Conservation (phyloP, 768 basidiomycete species). For the Boletus rubroflammeus region DNA sequence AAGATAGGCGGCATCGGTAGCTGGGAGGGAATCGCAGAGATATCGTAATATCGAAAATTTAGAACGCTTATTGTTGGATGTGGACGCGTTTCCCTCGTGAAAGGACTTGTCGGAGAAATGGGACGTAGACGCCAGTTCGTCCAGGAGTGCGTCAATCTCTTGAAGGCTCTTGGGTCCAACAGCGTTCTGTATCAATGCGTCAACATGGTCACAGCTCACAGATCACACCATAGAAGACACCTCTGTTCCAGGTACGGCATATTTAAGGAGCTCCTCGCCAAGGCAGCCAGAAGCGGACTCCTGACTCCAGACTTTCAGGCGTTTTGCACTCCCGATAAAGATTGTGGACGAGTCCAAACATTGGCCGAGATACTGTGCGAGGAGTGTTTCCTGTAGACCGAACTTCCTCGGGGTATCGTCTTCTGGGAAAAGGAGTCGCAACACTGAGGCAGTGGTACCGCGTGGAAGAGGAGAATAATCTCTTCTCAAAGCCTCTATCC, state of each 20-base stretch:
- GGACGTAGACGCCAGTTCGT: slow-evolving; percentile 70
- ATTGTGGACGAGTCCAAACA: slow-evolving; percentile 40
- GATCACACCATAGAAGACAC: slow-evolving; percentile 14
- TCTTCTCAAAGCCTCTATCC: slow-evolving; percentile 42
- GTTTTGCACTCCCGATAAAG: slow-evolving; percentile 22
- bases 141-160: slow-evolving; percentile 64
- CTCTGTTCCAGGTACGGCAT: slow-evolving; percentile 37
- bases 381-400: slow-evolving; percentile 62
- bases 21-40: slow-evolving; percentile 58
- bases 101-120: slow-evolving; percentile 54
- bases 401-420: slow-evolving; percentile 70
- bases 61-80: slow-evolving; percentile 32
- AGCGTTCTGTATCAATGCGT: slow-evolving; percentile 13
- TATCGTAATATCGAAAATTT: slow-evolving; percentile 42
- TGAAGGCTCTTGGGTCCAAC: slow-evolving; percentile 34
- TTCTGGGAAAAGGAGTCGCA: slow-evolving; percentile 83
- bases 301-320: slow-evolving; percentile 38
- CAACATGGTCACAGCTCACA: neutral
- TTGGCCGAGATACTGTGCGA: slow-evolving; percentile 51
- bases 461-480: slow-evolving; percentile 46
- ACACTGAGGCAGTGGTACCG: slow-evolving; percentile 55
- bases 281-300: slow-evolving; percentile 59
- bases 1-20: slow-evolving; percentile 62
- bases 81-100: slow-evolving; percentile 28
- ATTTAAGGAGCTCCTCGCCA: slow-evolving; percentile 57